Conservation (phyloP, 2,329 filamentous ascomycete genomes). For the Fusarium brachygibbosum region DNA sequence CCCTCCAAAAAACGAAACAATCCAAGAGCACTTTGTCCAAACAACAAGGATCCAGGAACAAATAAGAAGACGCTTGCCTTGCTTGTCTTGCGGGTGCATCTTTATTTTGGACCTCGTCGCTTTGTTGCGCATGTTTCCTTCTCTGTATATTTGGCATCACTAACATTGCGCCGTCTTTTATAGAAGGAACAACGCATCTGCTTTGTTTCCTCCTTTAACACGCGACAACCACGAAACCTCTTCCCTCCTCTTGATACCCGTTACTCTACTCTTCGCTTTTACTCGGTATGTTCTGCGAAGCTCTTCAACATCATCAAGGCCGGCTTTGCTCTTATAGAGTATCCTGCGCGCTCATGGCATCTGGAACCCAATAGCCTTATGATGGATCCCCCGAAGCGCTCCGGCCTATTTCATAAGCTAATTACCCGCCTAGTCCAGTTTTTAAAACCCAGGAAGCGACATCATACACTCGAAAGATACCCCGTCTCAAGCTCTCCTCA, state of each 20-base stretch:
- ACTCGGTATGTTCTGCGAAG: constrained; percentile 34
- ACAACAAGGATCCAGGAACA: constrained; percentile 47
- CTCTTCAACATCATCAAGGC: not conserved
- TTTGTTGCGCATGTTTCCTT: constrained; percentile 39
- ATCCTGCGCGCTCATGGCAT: constrained; percentile 24
- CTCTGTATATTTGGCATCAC: constrained; percentile 24
- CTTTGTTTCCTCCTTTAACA: constrained; percentile 46
- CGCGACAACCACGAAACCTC: constrained; percentile 35
- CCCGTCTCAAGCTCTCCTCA: constrained; percentile 37
- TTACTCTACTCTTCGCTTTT: constrained; percentile 14
- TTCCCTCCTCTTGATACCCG: constrained; percentile 41
- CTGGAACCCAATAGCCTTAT: constrained; percentile 11
- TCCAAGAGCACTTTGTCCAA: constrained; percentile 32
- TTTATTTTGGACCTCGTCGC: constrained; percentile 22
- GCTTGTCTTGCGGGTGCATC: constrained; percentile 19
- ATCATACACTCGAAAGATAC: constrained; percentile 41
- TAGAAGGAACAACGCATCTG: constrained; percentile 46
- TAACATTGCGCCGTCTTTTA: constrained; percentile 39
- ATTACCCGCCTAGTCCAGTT: constrained; percentile 50
- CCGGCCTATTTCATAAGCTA: constrained; percentile 50
- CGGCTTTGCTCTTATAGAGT: constrained; percentile 13
- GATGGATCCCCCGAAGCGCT: constrained; percentile 46
- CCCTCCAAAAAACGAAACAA: constrained; percentile 44
- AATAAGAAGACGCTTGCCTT: constrained; percentile 11
- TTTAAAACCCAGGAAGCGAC: constrained; percentile 39